Percentiles rank a stretch among this genome's conserved stretches.
These are phyloP conservation scores for Deuterostichococcus epilithicus DNA, from an alignment of 139 green algal genomes.

Conservation along the genomic window DNA sequence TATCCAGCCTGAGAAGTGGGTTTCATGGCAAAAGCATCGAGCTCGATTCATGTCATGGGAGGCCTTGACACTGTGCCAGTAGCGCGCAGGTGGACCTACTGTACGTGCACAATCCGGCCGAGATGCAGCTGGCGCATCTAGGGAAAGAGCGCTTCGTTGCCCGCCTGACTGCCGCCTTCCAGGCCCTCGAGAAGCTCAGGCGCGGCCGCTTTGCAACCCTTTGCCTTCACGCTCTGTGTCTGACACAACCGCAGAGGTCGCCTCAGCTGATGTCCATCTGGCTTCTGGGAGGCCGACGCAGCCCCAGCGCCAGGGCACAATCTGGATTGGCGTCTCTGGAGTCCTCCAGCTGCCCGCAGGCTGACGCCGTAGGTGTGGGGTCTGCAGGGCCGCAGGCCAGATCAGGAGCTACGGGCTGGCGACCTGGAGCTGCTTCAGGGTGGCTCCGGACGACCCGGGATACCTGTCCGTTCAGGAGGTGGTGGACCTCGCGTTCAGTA, in stretches of 20 bases:
- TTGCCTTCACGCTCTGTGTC: too few species aligned
- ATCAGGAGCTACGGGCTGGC: constrained; percentile 61
- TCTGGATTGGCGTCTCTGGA: too few species aligned
- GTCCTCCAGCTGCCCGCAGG: too few species aligned
- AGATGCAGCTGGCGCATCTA: constrained; percentile 42
- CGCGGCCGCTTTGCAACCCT: not conserved
- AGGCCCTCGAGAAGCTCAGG: constrained; percentile 11
- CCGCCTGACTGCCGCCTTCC: constrained; percentile 31
- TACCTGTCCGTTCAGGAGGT: constrained; percentile 37
- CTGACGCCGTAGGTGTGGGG: too few species aligned
- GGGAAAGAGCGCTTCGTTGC: constrained; percentile 37
- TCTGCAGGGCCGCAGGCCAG: constrained; percentile 13
- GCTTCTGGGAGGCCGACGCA: too few species aligned
- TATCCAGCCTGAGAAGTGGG: not conserved
- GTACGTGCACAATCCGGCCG: constrained; percentile 71
- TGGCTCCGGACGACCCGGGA: not conserved
- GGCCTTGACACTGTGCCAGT: too few species aligned
- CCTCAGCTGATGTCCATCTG: too few species aligned
- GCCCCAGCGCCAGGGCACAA: too few species aligned
- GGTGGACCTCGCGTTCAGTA: constrained; percentile 37
- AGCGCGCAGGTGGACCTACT: constrained; percentile 68
- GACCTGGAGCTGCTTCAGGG: constrained; percentile 67
- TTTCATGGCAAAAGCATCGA: not conserved
- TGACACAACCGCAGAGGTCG: too few species aligned
- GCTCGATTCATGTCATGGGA: not conserved